Base-by-base conservation (phyloP, 331 rosid species). In the Erythrophleum ivorense region DNA sequence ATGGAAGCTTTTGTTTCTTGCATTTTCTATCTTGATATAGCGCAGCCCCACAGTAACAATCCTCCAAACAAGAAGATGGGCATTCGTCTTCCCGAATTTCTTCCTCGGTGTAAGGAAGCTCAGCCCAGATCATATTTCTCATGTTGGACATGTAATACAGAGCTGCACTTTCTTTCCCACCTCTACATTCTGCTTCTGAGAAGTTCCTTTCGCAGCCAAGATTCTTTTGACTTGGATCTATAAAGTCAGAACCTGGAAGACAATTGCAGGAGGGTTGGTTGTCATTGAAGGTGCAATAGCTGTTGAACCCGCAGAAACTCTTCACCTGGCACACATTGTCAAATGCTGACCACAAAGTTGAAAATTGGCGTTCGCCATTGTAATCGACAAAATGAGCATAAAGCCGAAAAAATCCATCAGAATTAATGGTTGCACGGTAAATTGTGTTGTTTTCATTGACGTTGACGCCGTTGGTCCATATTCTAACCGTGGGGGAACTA, bases 31-130 rank as follows among this genome's bases (percentile, higher is more conserved):
- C 1, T 0, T 40, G 10, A 65, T 64, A 83, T 0, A 57, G 3
- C 8, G 70, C 83, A 83, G 83, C 89, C 75, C 77, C 79, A 21
- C 89, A 86, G 18, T 58, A n/a, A 67, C 83, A 86, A 58, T 86
- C 89, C 4, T 29, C 41, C 58, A 83, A 76, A 66, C 89, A 86
- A 57, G 84, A 29, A 15, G 0, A 9, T 49, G 63, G 3, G 78
- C 89, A 82, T 11, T 77, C 74, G 5, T 79, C 73, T 60, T 31
- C 16, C 2, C 0, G 0, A 19, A 58, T 3, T 11, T 19, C 36
- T 19, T 58, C 65, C 6, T 2, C 36, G 11, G 7, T 2, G 9
- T 59, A 59, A 59, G 65, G 31, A 59, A 1, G 2, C 3, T 2
- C 34, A 24, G 0, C 6, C 65, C 24, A 7, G 64, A 0, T 3